Evolutionary conservation across 768 basidiomycete species (phyloP), one percentile per base, ranked within the genome.

Genomic region (Tricholoma flavovirens): DNA sequence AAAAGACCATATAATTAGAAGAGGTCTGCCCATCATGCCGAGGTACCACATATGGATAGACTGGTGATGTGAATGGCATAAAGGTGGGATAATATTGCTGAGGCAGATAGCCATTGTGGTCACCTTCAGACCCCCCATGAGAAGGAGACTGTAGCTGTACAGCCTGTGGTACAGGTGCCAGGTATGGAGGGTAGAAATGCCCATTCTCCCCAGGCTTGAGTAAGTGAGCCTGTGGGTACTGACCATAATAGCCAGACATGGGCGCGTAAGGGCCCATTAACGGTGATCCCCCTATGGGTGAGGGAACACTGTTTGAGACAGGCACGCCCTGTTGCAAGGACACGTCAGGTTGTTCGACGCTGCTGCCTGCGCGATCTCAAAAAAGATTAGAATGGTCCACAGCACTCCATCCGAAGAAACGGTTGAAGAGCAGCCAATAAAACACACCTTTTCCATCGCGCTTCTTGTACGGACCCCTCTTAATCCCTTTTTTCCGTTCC

Each of bases 401-500:
- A 62, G 62, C 61, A 66, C 56, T 64, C 60, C 58, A 65, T 60
- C 56, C 58, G 61, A 60, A 53, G 62, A 53, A 62, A 59, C 57
- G 51, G 49, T 54, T 54, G 54, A 62, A 59, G 51, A 53, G 30
- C 53, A 56, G 21, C 49, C 24, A 64, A 62, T 51, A 60, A 68
- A 59, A 71, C 84, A 72, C 67, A 90, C 88, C 82, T 81, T 87
- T 89, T 81, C 83, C 84, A 88, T 90, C 88, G 84, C 88, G 88
- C 84, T 91, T 92, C 90, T 91, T 91, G 87, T 92, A 92, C 71
- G 90, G 90, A 45, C 89, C 89, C 66, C 89, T 75, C 77, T 90
- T 92, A 62, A 90, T 79, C 61, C 89, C 89, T 69, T 89, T 90
- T 71, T 90, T 90, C 66, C 93, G 82, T 73, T 96, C 93, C 76